These are phyloP conservation scores for Sporothrix euskadiensis DNA, from an alignment of 2,329 filamentous ascomycete genomes.

Conservation along the genomic window DNA sequence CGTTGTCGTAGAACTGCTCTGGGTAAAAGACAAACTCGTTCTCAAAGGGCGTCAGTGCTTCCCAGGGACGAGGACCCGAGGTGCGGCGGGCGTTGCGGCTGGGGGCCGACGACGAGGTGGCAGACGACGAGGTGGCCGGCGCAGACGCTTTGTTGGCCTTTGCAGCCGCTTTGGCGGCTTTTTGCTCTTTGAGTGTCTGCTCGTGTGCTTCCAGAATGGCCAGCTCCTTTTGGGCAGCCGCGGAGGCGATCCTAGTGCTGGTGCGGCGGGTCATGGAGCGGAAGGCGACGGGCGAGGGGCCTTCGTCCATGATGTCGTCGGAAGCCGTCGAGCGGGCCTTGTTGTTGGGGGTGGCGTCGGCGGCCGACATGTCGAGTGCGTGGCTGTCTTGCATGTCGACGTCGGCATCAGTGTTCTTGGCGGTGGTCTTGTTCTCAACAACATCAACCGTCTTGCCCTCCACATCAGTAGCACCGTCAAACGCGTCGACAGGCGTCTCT, in stretches of 20 bases:
- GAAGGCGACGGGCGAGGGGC: conserved; percentile 10
- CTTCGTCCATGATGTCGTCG: conserved; percentile 2
- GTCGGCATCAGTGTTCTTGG: not conserved
- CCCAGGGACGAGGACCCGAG: conserved; percentile 28
- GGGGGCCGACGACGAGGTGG: not conserved
- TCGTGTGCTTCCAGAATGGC: conserved; percentile 23
- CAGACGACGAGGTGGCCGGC: not conserved
- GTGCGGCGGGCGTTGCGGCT: conserved; percentile 5
- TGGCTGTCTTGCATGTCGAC: conserved; percentile 21
- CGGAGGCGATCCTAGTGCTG: conserved; percentile 32
- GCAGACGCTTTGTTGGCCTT: not conserved
- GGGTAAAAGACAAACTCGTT: conserved; percentile 29
- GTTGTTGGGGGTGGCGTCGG: not conserved
- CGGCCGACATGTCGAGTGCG: conserved; percentile 18
- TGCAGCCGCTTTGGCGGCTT: not conserved
- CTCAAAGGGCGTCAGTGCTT: conserved; percentile 31
- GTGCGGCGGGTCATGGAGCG: conserved; percentile 29
- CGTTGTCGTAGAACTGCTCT: conserved; percentile 30
- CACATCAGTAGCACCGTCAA: not conserved
- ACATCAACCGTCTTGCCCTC: not conserved
- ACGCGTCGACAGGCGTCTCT: not conserved
- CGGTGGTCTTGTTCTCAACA: not conserved
- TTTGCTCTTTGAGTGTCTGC: conserved; percentile 12
- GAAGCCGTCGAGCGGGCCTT: conserved; percentile 6
- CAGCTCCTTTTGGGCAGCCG: conserved; percentile 26